Base-by-base conservation (phyloP, 495 filamentous ascomycete genomes). In the Hypoxylon crocopeplum region DNA sequence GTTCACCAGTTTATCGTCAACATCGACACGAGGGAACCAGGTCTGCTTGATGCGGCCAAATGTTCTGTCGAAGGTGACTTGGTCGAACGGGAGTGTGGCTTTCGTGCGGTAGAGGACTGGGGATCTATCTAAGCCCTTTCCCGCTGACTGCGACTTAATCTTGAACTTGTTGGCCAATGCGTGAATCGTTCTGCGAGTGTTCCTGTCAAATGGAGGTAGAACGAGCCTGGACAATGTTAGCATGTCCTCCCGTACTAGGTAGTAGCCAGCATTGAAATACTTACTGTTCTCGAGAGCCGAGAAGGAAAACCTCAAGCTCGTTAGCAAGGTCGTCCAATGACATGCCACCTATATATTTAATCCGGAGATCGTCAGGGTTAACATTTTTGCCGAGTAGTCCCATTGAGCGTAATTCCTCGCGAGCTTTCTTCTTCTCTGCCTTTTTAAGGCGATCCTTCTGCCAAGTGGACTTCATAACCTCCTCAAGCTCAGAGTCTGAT, bases 161-260 rank as follows among this genome's bases (percentile, higher is more conserved):
- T 81, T 81, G 61, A 97, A 80, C 12, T 77, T 74, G 60, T 79
- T 79, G 3, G 90, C 90, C 25, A 96, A 62, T 25, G 88, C 79
- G 67, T 98, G 94, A 10, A 97, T 79, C 8, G 82, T 69, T 66
- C 88, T 92, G 48, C 94, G 89, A 25, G 84, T 81, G 2, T 80
- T 70, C 59, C 89, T 92, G 21, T 87, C 84, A 84, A 98, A 93
- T 2, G 93, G 91, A 4, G 94, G 92, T 8, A 98, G 75, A 15
- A 87, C 72, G 10, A 93, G 78, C 44, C 92, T 96, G 59, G 6
- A 19, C 2, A 8, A 36, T 37, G 17, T 72, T 64, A 69, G 62
- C 37, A 37, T 48, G n/a, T 44, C 12, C 13, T 13, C 7, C 13
- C 13, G 13, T 56, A 37, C 17, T 21, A 48, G 7, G 22, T 44